These are phyloP conservation scores for Viridothelium virens DNA, from an alignment of 495 filamentous ascomycete genomes.

Conservation along the genomic window DNA sequence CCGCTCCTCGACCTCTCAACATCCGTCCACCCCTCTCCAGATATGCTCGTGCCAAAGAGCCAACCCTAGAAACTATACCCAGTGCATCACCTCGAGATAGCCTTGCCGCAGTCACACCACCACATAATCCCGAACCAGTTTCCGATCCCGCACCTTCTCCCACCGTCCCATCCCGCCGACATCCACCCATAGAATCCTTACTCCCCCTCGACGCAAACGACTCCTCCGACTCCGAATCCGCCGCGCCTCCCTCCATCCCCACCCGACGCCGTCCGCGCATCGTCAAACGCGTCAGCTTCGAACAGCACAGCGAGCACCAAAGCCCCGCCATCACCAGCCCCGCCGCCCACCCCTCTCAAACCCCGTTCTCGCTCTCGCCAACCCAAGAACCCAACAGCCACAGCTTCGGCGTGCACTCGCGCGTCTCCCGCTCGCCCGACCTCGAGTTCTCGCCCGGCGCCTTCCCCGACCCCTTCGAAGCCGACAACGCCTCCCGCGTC, in stretches of 20 bases:
- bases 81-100: background rate
- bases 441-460: background rate
- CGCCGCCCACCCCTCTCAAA: no score
- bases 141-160: background rate
- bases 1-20: background rate
- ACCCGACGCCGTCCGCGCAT: conserved; percentile 14
- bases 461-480: conserved; percentile 6
- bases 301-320: conserved; percentile 18
- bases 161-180: background rate
- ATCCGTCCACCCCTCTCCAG: conserved; percentile 2
- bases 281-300: conserved; percentile 20
- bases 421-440: conserved; percentile 3
- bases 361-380: no score
- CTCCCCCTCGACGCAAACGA: background rate
- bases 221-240: background rate
- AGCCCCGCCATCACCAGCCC: conserved; percentile 11
- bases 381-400: no score
- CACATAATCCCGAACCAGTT: background rate
- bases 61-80: background rate
- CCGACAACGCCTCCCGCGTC: conserved; percentile 7
- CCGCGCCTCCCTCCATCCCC: conserved; percentile 9
- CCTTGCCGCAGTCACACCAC: background rate
- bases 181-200: background rate
- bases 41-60: background rate
- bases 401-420: background rate